Evolutionary conservation across 2,329 filamentous ascomycete species (phyloP).

Genomic region (Trichophyton schoenleinii): DNA sequence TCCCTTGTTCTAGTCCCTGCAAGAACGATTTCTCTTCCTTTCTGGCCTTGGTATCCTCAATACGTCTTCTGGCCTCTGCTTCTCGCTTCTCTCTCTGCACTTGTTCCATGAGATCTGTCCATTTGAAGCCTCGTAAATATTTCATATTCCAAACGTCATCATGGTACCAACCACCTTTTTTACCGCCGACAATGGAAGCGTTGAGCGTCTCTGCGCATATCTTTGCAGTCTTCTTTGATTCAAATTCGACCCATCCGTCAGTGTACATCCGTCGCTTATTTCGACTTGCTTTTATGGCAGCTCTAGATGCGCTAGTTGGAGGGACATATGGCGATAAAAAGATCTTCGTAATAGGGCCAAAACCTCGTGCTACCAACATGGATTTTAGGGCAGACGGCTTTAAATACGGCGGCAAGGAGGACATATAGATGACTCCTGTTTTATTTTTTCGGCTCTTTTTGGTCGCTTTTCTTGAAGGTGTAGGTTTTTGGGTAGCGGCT

Average conservation of each 20-base stretch:
- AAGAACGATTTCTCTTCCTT: constrained; percentile 35
- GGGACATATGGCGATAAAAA: constrained; percentile 31
- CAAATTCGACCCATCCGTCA: constrained; percentile 38
- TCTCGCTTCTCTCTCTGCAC: constrained; percentile 32
- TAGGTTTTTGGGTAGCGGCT: constrained; percentile 9
- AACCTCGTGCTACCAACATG: constrained; percentile 30
- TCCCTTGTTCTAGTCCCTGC: constrained; percentile 30
- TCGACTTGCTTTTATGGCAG: constrained; percentile 13
- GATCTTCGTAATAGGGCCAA: constrained; percentile 32
- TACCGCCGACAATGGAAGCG: constrained; percentile 31
- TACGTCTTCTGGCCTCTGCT: constrained; percentile 29
- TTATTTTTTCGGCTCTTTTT: constrained; percentile 20
- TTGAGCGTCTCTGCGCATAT: constrained; percentile 36
- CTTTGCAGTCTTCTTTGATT: constrained; percentile 34
- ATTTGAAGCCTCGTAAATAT: constrained; percentile 32
- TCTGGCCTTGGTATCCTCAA: constrained; percentile 31
- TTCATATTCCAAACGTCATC: constrained; percentile 38
- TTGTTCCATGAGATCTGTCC: constrained; percentile 35
- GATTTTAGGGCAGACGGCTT: constrained; percentile 36
- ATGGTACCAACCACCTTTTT: constrained; percentile 35
- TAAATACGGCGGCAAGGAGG: constrained; percentile 36
- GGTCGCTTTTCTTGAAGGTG: constrained; percentile 10
- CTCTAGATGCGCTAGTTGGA: constrained; percentile 10
- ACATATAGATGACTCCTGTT: constrained; percentile 34
- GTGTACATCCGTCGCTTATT: constrained; percentile 32